A percentile compares a stretch with the other conserved stretches of the same genome.
Evolutionary conservation across 805 yeast species (phyloP).

Genomic region (Candida nitratophila): DNA sequence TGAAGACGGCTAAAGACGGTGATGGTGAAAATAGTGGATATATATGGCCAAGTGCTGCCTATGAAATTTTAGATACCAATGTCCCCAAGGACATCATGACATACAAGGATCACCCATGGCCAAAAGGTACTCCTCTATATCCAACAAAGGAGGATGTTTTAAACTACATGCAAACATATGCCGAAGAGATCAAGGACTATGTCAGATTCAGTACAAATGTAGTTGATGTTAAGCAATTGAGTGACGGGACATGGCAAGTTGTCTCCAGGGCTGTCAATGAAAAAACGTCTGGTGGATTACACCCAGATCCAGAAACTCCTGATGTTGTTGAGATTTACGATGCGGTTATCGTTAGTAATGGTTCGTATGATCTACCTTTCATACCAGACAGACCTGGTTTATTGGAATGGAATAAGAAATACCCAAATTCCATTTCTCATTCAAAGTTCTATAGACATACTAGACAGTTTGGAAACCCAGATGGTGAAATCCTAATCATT

Average conservation of each 20-base stretch:
- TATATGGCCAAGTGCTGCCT: constrained; percentile 50
- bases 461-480: constrained; percentile 30
- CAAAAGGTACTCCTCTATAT: constrained; percentile 38
- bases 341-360: constrained; percentile 57
- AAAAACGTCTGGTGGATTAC: constrained; percentile 26
- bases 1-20: no score
- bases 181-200: constrained; percentile 30
- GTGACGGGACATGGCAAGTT: constrained; percentile 36
- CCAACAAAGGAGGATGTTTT: constrained; percentile 53
- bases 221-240: constrained; percentile 26
- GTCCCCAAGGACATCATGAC: constrained; percentile 62
- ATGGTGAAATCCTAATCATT: constrained; percentile 47
- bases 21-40: constrained; percentile 14
- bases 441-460: constrained; percentile 49
- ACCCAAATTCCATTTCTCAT: constrained; percentile 47
- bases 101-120: constrained; percentile 46
- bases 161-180: constrained; percentile 48
- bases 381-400: constrained; percentile 53
- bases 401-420: constrained; percentile 33
- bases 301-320: constrained; percentile 7
- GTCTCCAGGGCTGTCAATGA: constrained; percentile 25
- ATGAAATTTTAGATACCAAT: constrained; percentile 64
- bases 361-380: constrained; percentile 53
- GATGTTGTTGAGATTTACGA: constrained; percentile 41
- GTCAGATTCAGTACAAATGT: constrained; percentile 44